phyloP scores from a whole-genome alignment of 2,329 filamentous ascomycete genomes.

The Grosmannia serpens region DNA sequence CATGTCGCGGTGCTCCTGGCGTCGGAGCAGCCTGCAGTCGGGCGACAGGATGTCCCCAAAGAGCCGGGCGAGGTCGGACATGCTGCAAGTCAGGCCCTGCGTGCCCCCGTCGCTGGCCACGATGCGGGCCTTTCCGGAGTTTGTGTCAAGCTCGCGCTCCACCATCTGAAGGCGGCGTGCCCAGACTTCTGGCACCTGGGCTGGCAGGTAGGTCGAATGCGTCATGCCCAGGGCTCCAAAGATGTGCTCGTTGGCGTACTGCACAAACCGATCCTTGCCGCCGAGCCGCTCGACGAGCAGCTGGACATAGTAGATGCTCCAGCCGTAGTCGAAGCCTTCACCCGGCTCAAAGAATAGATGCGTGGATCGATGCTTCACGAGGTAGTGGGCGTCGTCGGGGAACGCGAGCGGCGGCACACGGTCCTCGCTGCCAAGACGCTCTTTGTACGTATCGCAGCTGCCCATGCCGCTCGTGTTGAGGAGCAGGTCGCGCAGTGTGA shows the following conservation, averaged over 20 bases:
- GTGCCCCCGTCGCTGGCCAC: slow-evolving; percentile 2
- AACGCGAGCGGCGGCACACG: neutral
- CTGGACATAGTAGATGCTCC: slow-evolving; percentile 6
- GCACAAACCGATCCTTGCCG: neutral
- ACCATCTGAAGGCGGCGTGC: slow-evolving; percentile 5
- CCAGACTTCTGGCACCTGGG: slow-evolving; percentile 2
- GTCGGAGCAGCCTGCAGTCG: slow-evolving; percentile 2
- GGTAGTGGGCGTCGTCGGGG: neutral
- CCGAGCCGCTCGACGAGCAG: slow-evolving; percentile 6
- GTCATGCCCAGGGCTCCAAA: slow-evolving; percentile 1
- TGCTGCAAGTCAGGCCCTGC: slow-evolving; percentile 6
- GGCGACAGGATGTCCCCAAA: slow-evolving; percentile 3
- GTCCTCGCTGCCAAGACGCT: neutral
- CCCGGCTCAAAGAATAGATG: slow-evolving; percentile 7
- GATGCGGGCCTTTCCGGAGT: neutral
- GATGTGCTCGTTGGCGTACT: slow-evolving; percentile 1
- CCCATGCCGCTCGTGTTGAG: neutral
- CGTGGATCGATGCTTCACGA: neutral
- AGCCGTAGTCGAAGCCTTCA: slow-evolving; percentile 4
- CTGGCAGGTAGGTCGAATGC: slow-evolving; percentile 2
- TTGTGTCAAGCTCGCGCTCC: slow-evolving; percentile 1
- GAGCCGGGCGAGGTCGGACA: slow-evolving; percentile 5
- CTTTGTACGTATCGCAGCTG: neutral
- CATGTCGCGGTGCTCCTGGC: slow-evolving; percentile 1
- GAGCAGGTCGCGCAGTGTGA: neutral